Evolutionary conservation across 805 yeast genomes (phyloP).

Genomic region (Metschnikowia lochheadii): DNA sequence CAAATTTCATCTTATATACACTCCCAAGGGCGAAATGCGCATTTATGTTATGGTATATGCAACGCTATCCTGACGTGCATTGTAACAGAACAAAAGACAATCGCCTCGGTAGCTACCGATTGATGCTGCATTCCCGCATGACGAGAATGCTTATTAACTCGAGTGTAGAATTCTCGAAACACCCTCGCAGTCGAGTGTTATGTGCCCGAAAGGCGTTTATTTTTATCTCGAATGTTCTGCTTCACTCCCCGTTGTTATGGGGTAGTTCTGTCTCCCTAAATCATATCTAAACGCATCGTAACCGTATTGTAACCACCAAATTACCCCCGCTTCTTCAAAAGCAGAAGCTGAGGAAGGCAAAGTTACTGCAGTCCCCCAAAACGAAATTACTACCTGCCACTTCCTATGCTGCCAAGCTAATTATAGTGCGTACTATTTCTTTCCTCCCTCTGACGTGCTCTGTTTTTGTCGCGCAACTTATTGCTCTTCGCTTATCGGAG

Average conservation of each 20-base stretch:
- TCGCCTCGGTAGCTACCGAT: neutral
- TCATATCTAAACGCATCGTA: neutral
- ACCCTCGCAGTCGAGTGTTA: neutral
- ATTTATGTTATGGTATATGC: neutral
- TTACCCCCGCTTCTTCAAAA: neutral
- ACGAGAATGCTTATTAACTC: neutral
- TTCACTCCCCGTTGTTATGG: neutral
- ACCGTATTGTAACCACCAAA: neutral
- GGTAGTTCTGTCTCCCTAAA: neutral
- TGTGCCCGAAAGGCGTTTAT: neutral
- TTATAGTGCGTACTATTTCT: constrained; percentile 1
- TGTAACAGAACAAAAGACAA: neutral
- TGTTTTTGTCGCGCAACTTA: constrained; percentile 2
- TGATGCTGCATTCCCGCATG: neutral
- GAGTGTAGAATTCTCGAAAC: neutral
- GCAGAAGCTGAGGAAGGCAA: neutral
- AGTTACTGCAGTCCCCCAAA: neutral
- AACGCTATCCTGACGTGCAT: neutral
- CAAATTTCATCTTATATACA: neutral
- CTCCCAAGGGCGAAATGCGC: neutral
- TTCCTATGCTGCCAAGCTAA: neutral
- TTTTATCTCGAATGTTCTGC: neutral
- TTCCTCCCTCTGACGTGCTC: neutral
- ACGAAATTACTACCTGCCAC: neutral
- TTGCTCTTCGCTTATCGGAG: constrained; percentile 3